Evolutionary conservation across 202 grass and related monocot genomes (phyloP), one percentile per base, ranked within the genome.

Genomic region (Brachypodium distachyon): DNA sequence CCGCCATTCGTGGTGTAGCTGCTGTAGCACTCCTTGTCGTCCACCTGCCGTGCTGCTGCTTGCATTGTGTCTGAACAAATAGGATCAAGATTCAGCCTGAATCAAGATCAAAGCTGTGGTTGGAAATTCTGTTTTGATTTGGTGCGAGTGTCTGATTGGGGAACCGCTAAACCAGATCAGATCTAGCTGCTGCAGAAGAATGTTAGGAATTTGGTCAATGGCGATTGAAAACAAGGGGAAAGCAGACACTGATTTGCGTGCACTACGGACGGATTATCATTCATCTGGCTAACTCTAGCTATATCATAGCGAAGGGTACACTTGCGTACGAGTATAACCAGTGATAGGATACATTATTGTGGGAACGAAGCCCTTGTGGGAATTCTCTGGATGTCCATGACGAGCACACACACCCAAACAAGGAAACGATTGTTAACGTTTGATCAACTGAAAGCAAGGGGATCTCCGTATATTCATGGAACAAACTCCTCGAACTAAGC

Each of bases 1-100:
- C 60, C 58, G 39, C 70, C 74, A 46, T 83, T 73, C 55, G 47
- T 75, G 38, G 44, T 70, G 33, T 77, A 74, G 70, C 66, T 81
- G 70, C 66, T 81, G 82, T 89, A 89, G 80, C 92, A 89, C 66
- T 84, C 72, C 83, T 91, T 94, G 51, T 89, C 88, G 64, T 96
- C 84, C 80, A 78, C 49, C 37, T 87, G 68, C 73, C 70, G 86
- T 71, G 85, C 91, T 59, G 38, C 40, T 52, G 47, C 74, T 44
- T 81, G 51, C 77, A 70, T 67, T 37, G 61, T 49, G 3, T 72
- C 38, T 19, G 16, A 26, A 28, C n/a, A 7, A 37, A 63, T 4
- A 44, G 14, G 22, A 47, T 31, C 73, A 47, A 19, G 31, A 0
- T 6, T 31, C 65, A 68, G 25, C n/a, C n/a, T n/a, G n/a, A n/a